Evolutionary conservation across 768 basidiomycete genomes (phyloP).

Genomic region (Serendipita sp.): DNA sequence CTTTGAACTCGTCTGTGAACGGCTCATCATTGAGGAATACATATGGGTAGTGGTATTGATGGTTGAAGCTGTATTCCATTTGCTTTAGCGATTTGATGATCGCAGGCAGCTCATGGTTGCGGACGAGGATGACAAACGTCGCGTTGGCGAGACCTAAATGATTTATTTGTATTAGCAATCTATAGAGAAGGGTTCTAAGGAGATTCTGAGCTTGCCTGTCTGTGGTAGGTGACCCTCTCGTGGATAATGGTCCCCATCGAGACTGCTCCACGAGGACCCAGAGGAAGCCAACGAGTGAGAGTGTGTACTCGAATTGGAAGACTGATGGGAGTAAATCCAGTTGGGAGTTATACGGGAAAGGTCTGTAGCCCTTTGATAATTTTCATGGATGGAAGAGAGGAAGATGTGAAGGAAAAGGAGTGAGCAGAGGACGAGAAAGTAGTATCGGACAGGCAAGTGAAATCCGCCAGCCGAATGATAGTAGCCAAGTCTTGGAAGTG

Average conservation of each 20-base stretch:
- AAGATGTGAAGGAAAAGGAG: not conserved
- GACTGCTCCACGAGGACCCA: not conserved
- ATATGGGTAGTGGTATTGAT: conserved; percentile 55
- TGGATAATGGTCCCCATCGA: not conserved
- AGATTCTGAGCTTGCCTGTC: not conserved
- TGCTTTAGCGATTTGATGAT: conserved; percentile 52
- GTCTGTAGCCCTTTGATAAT: not conserved
- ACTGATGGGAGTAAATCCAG: not conserved
- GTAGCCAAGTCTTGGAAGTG: not conserved
- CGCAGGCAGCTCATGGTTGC: conserved; percentile 44
- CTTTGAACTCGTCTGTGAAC: conserved; percentile 58
- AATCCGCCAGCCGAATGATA: not conserved
- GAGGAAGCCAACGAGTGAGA: not conserved
- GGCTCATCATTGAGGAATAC: conserved; percentile 71
- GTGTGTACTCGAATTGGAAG: not conserved
- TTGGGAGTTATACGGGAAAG: not conserved
- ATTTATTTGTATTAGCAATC: no score
- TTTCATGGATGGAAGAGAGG: not conserved
- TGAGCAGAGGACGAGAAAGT: not conserved
- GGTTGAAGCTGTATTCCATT: conserved; percentile 51
- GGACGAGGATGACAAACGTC: conserved; percentile 56
- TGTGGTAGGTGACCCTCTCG: not conserved
- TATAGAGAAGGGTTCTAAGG: no score
- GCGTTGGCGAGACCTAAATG: conserved; percentile 39
- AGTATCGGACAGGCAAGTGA: not conserved